These are phyloP conservation scores for Colletotrichum magnum DNA, from an alignment of 2,329 filamentous ascomycete species.

Conservation along the genomic window DNA sequence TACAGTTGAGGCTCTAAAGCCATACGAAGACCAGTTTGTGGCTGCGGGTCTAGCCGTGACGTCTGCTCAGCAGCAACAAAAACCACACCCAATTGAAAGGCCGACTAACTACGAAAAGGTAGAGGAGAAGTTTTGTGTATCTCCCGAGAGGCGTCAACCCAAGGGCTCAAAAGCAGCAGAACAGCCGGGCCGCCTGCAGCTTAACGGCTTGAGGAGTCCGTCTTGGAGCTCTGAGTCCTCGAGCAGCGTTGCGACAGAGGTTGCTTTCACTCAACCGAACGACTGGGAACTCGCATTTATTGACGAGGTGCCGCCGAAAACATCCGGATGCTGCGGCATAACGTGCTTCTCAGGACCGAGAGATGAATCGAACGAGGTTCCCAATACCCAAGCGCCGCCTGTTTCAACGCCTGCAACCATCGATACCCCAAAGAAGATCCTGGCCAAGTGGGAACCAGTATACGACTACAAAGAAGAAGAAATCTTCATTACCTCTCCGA, in stretches of 20 bases:
- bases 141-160: neutral
- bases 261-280: slow-evolving; percentile 49
- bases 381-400: slow-evolving; percentile 1
- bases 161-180: neutral
- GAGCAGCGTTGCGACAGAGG: slow-evolving; percentile 48
- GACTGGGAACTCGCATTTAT: slow-evolving; percentile 52
- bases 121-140: neutral
- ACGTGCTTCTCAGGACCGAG: slow-evolving; percentile 25
- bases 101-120: neutral
- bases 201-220: slow-evolving; percentile 38
- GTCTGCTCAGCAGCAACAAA: slow-evolving; percentile 59
- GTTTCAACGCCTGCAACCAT: slow-evolving; percentile 20
- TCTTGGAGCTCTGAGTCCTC: slow-evolving; percentile 15
- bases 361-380: slow-evolving; percentile 9
- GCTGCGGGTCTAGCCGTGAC: slow-evolving; percentile 70
- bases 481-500: slow-evolving; percentile 4
- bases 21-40: slow-evolving; percentile 67
- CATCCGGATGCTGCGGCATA: slow-evolving; percentile 36
- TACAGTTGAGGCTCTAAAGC: slow-evolving; percentile 67
- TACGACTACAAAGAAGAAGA: slow-evolving; percentile 25
- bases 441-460: slow-evolving; percentile 30
- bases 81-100: slow-evolving; percentile 30
- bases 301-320: slow-evolving; percentile 47
- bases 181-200: slow-evolving; percentile 24
- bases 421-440: slow-evolving; percentile 35